Conservation (phyloP, 2,329 filamentous ascomycete genomes). For the Coniella vitis region DNA sequence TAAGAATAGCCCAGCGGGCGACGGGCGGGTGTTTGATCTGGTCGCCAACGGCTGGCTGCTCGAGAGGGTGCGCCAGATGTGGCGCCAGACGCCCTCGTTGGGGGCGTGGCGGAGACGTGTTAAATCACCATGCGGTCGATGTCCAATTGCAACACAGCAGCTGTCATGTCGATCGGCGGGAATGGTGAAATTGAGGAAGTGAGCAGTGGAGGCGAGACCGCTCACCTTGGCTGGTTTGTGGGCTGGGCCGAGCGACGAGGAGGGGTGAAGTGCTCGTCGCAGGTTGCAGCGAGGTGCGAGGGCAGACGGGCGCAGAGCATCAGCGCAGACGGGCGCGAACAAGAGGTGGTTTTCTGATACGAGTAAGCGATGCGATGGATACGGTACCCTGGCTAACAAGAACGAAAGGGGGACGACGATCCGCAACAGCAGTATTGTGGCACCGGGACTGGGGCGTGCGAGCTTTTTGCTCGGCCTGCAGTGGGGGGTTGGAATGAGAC, state of each 20-base stretch:
- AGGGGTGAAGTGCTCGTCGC: background rate
- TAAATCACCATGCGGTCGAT: slow-evolving; percentile 11
- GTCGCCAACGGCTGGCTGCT: background rate
- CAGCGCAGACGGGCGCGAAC: background rate
- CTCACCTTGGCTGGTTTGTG: slow-evolving; percentile 1
- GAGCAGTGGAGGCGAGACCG: background rate
- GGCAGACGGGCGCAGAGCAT: background rate
- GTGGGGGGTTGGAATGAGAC: too few relatives aligned
- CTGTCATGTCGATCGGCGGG: slow-evolving; percentile 12
- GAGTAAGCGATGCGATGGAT: too few relatives aligned
- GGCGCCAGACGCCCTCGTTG: slow-evolving; percentile 2
- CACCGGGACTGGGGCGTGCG: too few relatives aligned
- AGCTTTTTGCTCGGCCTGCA: too few relatives aligned
- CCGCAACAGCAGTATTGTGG: too few relatives aligned
- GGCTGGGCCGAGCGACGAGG: background rate
- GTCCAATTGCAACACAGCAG: slow-evolving; percentile 9
- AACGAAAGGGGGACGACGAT: too few relatives aligned
- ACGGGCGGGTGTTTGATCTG: background rate
- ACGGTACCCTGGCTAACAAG: too few relatives aligned
- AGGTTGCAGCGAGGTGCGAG: background rate
- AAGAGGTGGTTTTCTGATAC: too few relatives aligned
- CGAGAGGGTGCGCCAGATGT: too few relatives aligned
- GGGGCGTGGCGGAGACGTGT: slow-evolving; percentile 4
- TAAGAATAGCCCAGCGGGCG: background rate
- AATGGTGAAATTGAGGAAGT: slow-evolving; percentile 12